Percentiles rank a stretch among this genome's conserved stretches.
phyloP scores from a whole-genome alignment of 495 filamentous ascomycete genomes.

The Trichocladium uniseriatum region DNA sequence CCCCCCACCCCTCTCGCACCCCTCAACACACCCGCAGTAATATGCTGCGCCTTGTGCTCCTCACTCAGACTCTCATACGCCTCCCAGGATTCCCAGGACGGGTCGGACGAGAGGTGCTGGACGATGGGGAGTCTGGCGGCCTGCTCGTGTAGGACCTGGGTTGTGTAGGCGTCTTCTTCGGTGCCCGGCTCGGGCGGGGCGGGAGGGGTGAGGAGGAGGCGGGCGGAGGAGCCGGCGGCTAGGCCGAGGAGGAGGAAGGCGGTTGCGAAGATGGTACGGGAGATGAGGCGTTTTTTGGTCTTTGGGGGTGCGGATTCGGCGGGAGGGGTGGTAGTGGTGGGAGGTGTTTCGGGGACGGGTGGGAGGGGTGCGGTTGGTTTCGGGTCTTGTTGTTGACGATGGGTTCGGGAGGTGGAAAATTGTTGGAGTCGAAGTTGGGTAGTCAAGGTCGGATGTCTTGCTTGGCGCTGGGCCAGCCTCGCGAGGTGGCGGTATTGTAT shows the following conservation, averaged over 20 bases:
- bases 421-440: background rate
- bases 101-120: constrained; percentile 41
- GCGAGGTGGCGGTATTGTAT: constrained; percentile 8
- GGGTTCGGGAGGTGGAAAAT: constrained; percentile 1
- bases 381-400: background rate
- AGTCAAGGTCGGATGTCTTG: background rate
- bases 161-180: constrained; percentile 27
- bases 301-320: background rate
- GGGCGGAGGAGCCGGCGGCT: constrained; percentile 23
- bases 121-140: constrained; percentile 45
- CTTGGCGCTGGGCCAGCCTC: constrained; percentile 6
- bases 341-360: background rate
- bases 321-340: background rate
- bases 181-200: constrained; percentile 23
- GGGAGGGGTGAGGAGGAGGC: constrained; percentile 30
- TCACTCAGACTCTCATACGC: constrained; percentile 46
- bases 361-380: background rate
- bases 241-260: constrained; percentile 34
- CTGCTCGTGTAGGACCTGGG: constrained; percentile 21
- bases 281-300: constrained; percentile 28
- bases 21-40: constrained; percentile 36
- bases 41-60: constrained; percentile 27
- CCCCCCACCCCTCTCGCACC: constrained; percentile 38
- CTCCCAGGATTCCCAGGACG: constrained; percentile 43
- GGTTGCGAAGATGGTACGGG: constrained; percentile 18